Conservation (phyloP, 805 yeast genomes). For the Candida vartiovaarae region DNA sequence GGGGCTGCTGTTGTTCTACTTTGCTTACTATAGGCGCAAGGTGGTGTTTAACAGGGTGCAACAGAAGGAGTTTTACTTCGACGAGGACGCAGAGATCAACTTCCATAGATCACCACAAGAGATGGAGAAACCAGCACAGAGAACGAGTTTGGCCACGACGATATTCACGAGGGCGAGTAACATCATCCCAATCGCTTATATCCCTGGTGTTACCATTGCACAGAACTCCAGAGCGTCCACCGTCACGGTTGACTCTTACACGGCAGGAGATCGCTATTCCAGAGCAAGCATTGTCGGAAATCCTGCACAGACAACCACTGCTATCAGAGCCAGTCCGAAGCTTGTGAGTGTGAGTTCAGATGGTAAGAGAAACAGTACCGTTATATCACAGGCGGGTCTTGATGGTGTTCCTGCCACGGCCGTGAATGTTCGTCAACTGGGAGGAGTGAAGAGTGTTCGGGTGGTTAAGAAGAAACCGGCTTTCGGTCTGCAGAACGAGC, state of each 20-base stretch:
- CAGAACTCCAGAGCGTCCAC: constrained; percentile 26
- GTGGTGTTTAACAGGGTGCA: constrained; percentile 26
- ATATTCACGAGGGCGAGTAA: constrained; percentile 77
- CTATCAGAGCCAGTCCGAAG: constrained; percentile 68
- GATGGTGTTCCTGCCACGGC: constrained; percentile 21
- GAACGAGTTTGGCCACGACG: constrained; percentile 45
- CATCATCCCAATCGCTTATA: constrained; percentile 84
- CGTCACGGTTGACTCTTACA: constrained; percentile 16
- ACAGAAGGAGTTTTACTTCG: constrained; percentile 21
- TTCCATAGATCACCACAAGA: constrained; percentile 23
- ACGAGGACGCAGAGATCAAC: constrained; percentile 23
- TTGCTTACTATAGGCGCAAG: constrained; percentile 33
- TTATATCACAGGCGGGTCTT: background rate
- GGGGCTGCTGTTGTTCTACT: constrained; percentile 35
- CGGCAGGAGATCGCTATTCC: constrained; percentile 30
- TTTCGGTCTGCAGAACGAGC: constrained; percentile 8
- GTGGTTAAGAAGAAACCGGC: constrained; percentile 10
- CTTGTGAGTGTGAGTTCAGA: constrained; percentile 42
- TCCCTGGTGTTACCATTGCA: constrained; percentile 79
- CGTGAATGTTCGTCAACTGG: constrained; percentile 17
- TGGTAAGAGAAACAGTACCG: background rate
- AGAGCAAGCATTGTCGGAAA: constrained; percentile 37
- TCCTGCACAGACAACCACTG: constrained; percentile 48
- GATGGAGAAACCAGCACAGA: constrained; percentile 22
- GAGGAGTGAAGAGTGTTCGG: constrained; percentile 21